A percentile compares a stretch with the other conserved stretches of the same genome.
Evolutionary conservation across 116 monocot species (phyloP).

Genomic region (Iris pallida): DNA sequence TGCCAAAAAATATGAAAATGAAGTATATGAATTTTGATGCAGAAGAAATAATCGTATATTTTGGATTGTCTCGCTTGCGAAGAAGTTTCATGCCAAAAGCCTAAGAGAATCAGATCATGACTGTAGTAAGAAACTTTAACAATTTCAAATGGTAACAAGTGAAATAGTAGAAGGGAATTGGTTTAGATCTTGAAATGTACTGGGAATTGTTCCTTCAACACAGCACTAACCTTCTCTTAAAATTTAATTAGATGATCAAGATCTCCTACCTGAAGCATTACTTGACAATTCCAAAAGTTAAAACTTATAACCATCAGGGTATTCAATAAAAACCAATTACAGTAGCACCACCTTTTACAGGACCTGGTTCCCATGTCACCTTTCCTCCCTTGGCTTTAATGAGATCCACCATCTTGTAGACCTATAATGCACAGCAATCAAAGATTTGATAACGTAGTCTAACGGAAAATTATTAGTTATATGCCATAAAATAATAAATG

Average conservation of each 20-base stretch:
- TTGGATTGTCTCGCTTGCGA: slow-evolving; percentile 54
- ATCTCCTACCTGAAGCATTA: slow-evolving; percentile 78
- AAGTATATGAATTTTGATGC: too few species aligned
- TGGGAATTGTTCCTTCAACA: not conserved
- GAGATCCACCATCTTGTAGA: slow-evolving; percentile 57
- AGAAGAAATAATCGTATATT: slow-evolving; percentile 65
- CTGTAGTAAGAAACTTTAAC: too few species aligned
- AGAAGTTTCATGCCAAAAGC: slow-evolving; percentile 81
- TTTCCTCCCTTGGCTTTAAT: slow-evolving; percentile 71
- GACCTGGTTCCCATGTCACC: slow-evolving; percentile 61
- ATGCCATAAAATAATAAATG: too few species aligned
- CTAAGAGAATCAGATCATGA: slow-evolving; percentile 23
- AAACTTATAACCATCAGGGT: slow-evolving; percentile 80
- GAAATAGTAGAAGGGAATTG: not conserved
- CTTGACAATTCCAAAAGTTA: slow-evolving; percentile 71
- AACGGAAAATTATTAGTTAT: too few species aligned
- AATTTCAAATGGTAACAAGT: too few species aligned
- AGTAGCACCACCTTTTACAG: slow-evolving; percentile 49
- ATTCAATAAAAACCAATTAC: slow-evolving; percentile 65
- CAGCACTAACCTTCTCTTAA: slow-evolving; percentile 45
- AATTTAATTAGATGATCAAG: slow-evolving; percentile 57
- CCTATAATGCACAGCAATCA: too few species aligned
- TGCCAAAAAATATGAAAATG: too few species aligned
- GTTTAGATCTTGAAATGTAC: not conserved
- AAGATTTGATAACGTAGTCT: too few species aligned